phyloP scores from a whole-genome alignment of 345 rosid species.

The Acer negundo region DNA sequence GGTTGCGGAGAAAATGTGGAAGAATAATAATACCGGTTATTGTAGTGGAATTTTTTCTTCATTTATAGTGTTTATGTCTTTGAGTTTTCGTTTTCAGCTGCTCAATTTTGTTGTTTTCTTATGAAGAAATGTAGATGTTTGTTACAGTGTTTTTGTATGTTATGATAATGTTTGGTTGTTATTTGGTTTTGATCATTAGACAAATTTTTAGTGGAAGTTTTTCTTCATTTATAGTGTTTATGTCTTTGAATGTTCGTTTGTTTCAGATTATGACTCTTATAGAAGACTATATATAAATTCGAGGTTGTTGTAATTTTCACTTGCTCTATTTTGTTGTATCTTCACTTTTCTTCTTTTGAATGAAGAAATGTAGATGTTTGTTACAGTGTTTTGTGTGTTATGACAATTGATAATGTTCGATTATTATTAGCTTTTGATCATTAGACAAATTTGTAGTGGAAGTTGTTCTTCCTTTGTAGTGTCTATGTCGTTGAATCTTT shows the following conservation, averaged over 20 bases:
- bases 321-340: not conserved
- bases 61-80: not conserved
- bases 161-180: too few species aligned
- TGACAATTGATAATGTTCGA: too few species aligned
- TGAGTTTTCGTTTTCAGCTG: too few species aligned
- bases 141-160: too few species aligned
- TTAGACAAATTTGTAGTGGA: not conserved
- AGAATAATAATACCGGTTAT: too few species aligned
- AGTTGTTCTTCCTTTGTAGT: too few species aligned
- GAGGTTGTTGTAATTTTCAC: not conserved
- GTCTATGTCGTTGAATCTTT: not conserved
- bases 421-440: not conserved
- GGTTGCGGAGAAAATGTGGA: too few species aligned
- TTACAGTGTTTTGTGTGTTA: not conserved
- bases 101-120: too few species aligned
- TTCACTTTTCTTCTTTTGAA: not conserved
- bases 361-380: not conserved
- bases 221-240: not conserved
- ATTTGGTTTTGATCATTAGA: too few species aligned
- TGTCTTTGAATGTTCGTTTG: not conserved
- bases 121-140: too few species aligned
- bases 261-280: not conserved
- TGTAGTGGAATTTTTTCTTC: too few species aligned
- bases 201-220: not conserved
- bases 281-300: not conserved